Evolutionary conservation across 306 rosid species (phyloP).

Genomic region (Rubus parviflorus): DNA sequence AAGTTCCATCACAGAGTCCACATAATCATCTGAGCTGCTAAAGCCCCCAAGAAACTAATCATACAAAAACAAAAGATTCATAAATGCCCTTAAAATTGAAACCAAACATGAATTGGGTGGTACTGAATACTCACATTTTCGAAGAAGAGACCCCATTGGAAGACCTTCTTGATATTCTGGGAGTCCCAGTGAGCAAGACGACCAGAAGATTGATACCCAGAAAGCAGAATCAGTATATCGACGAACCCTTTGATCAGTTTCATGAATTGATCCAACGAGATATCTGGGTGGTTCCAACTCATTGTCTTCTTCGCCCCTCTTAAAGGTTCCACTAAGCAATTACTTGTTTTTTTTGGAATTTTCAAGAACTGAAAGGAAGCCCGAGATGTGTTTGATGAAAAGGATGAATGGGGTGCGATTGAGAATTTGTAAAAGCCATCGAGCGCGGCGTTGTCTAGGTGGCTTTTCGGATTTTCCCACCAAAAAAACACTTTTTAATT

Average conservation of each 20-base stretch:
- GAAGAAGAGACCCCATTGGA: constrained; percentile 44
- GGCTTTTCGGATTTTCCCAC: not conserved
- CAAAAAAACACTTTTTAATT: no score
- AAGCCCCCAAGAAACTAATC: constrained; percentile 30
- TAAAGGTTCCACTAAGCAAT: not conserved
- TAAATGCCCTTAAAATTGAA: not conserved
- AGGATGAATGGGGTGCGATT: not conserved
- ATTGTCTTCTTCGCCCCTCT: constrained; percentile 14
- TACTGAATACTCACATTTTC: constrained; percentile 33
- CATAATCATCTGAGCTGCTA: constrained; percentile 30
- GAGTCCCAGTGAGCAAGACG: constrained; percentile 40
- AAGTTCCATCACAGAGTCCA: constrained; percentile 32
- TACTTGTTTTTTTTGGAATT: not conserved
- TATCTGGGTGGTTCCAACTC: constrained; percentile 38
- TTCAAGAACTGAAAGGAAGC: not conserved
- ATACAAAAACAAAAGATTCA: not conserved
- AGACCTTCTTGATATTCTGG: constrained; percentile 30
- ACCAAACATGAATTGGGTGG: not conserved
- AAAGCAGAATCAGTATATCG: constrained; percentile 40
- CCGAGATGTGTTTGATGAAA: not conserved
- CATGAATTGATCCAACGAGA: constrained; percentile 27
- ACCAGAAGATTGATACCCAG: constrained; percentile 50
- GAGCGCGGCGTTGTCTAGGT: not conserved
- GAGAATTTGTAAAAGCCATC: not conserved
- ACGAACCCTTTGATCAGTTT: constrained; percentile 40